phyloP scores from a whole-genome alignment of 2,329 filamentous ascomycete genomes.

The Arachnopeziza araneosa region DNA sequence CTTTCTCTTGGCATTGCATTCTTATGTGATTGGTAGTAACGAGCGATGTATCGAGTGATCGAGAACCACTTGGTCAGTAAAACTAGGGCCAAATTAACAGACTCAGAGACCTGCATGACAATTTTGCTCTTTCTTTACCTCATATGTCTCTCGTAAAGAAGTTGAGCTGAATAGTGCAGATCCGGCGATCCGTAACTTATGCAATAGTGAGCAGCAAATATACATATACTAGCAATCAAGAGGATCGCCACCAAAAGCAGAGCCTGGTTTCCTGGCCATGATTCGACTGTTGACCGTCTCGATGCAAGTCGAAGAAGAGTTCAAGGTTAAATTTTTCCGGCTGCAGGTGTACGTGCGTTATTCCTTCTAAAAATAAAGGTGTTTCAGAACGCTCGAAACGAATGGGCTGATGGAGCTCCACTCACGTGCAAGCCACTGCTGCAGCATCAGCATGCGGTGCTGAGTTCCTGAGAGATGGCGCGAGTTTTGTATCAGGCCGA shows the following conservation, averaged over 20 bases:
- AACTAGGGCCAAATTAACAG: not conserved
- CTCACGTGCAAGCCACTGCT: not conserved
- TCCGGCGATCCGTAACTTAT: not conserved
- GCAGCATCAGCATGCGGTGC: not conserved
- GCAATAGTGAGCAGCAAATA: not conserved
- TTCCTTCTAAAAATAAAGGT: not conserved
- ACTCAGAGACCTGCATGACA: not conserved
- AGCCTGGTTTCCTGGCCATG: not conserved
- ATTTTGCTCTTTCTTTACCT: not conserved
- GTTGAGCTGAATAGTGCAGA: not conserved
- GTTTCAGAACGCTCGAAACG: not conserved
- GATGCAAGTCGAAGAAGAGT: not conserved
- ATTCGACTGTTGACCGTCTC: not conserved
- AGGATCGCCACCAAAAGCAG: not conserved
- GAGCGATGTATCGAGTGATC: not conserved
- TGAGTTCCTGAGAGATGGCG: not conserved
- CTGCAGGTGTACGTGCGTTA: not conserved
- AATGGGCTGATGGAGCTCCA: not conserved
- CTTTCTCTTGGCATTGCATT: not conserved
- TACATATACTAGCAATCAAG: not conserved
- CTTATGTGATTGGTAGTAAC: not conserved
- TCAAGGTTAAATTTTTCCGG: not conserved
- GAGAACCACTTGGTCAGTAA: not conserved
- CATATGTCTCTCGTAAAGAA: not conserved
- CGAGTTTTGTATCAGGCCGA: not conserved